Percentiles rank a stretch among this genome's conserved stretches.
phyloP scores from a whole-genome alignment of 768 basidiomycete genomes.

The Podaxis pistillaris region DNA sequence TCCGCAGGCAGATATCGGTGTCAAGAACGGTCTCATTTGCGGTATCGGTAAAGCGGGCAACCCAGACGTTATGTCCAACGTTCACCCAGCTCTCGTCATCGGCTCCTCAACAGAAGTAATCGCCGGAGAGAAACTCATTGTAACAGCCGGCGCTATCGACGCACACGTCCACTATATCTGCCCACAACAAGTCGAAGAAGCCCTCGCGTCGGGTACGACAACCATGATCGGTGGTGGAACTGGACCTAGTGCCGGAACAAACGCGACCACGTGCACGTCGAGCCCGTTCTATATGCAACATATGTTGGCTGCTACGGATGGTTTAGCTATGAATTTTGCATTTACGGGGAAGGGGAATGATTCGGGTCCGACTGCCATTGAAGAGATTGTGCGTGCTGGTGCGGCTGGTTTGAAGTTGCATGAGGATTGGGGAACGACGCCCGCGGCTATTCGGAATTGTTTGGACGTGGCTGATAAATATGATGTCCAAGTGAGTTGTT shows the following conservation, averaged over 20 bases:
- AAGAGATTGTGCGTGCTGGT: slow-evolving; percentile 81
- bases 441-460: slow-evolving; percentile 72
- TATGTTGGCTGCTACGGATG: slow-evolving; percentile 93
- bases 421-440: slow-evolving; percentile 96
- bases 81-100: slow-evolving; percentile 70
- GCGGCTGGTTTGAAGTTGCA: slow-evolving; percentile 92
- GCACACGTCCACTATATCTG: slow-evolving; percentile 95
- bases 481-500: slow-evolving; percentile 78
- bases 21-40: slow-evolving; percentile 77
- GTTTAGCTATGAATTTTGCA: slow-evolving; percentile 86
- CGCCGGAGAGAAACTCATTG: slow-evolving; percentile 90
- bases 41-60: slow-evolving; percentile 98
- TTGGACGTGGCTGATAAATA: slow-evolving; percentile 85
- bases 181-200: slow-evolving; percentile 88
- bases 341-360: slow-evolving; percentile 99
- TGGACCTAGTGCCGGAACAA: slow-evolving; percentile 86
- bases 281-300: slow-evolving; percentile 85
- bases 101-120: slow-evolving; percentile 95
- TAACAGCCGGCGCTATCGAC: slow-evolving; percentile 93
- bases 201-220: slow-evolving; percentile 79
- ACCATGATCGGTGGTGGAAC: slow-evolving; percentile 97
- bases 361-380: slow-evolving; percentile 66
- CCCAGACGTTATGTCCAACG: slow-evolving; percentile 85
- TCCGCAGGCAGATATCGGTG: slow-evolving; percentile 87
- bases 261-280: slow-evolving; percentile 93